Evolutionary conservation across 176 grass and related monocot species (phyloP), one percentile per base, ranked within the genome.

Genomic region (Oryza australiensis): DNA sequence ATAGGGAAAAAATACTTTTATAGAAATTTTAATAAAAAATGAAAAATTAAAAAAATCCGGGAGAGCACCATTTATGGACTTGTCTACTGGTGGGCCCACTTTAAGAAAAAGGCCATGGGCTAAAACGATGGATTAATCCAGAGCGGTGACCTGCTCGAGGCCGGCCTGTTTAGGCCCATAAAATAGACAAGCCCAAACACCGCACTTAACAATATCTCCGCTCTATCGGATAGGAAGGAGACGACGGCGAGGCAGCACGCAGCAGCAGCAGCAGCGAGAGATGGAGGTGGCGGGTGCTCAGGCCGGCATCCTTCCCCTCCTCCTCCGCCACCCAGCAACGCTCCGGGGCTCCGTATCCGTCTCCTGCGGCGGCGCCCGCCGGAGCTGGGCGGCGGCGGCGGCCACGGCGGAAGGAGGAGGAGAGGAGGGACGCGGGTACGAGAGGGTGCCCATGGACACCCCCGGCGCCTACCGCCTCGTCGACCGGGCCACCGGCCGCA

Each of bases 381-480:
- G 85, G 30, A 80, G 77, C 71, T 84, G 77, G 85, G 77, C 66
- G 1, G 77, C 43, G 1, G 43, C 72, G 12, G 46, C 81, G 42
- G 69, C 89, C 18, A 79, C 82, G 62, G 72, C 82, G 60, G 82
- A 82, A 1, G 83, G 43, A n/a, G 22, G 55, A 55, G 51, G 51
- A n/a, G 68, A 38, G 30, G 82, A 73, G 9, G 51, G 22, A 57
- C 55, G 78, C 14, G 76, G 49, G 7, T 97, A 89, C 86, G 88
- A 97, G 38, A 74, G 85, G 68, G 66, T 89, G 35, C 40, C 88
- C 9, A 69, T 95, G 90, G 90, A 93, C 51, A 93, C 90, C 0
- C 65, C 92, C 38, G 90, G 90, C n/a, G 90, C 95, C 1, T 98
- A 95, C 87, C 79, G 81, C 11, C 75, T 98, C 0, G 77, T 98